Conservation (phyloP, 352 stramenopile species). For the Peronospora farinosa region DNA sequence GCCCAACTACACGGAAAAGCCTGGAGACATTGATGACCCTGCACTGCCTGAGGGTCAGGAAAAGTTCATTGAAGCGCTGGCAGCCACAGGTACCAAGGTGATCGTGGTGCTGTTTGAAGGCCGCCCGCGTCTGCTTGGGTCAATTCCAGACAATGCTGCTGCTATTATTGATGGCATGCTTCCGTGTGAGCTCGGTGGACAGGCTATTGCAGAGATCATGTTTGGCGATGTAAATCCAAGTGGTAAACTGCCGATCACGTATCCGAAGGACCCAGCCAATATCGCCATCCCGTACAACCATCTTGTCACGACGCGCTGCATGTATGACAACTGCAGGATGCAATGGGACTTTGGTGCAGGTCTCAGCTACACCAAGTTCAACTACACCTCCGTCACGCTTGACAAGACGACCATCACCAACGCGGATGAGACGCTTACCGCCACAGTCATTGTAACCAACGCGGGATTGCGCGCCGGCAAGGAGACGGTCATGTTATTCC, state of each 20-base stretch:
- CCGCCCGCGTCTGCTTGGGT: conserved; percentile 60
- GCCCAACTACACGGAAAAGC: conserved; percentile 68
- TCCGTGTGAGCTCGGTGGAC: conserved; percentile 61
- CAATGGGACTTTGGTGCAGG: conserved; percentile 64
- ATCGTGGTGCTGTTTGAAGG: conserved; percentile 71
- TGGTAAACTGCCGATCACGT: conserved; percentile 74
- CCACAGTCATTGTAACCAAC: conserved; percentile 67
- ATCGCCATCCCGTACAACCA: conserved; percentile 69
- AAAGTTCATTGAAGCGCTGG: conserved; percentile 58
- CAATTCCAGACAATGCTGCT: conserved; percentile 37
- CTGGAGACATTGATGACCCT: conserved; percentile 69
- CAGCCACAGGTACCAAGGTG: conserved; percentile 54
- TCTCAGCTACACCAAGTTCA: conserved; percentile 70
- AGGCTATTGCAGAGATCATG: conserved; percentile 78
- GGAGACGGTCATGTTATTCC: conserved; percentile 75
- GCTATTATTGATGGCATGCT: conserved; percentile 76
- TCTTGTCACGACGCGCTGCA: conserved; percentile 40
- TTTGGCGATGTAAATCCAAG: conserved; percentile 75
- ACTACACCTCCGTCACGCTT: conserved; percentile 42
- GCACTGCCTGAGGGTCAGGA: conserved; percentile 50
- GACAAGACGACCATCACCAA: conserved; percentile 23
- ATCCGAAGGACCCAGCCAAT: conserved; percentile 53
- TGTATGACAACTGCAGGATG: conserved; percentile 39
- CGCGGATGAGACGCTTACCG: conserved; percentile 25
- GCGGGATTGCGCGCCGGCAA: conserved; percentile 43